A percentile compares a stretch with the other conserved stretches of the same genome.
phyloP scores from a whole-genome alignment of 2,329 filamentous ascomycete species.

The Penicillium decumbens region DNA sequence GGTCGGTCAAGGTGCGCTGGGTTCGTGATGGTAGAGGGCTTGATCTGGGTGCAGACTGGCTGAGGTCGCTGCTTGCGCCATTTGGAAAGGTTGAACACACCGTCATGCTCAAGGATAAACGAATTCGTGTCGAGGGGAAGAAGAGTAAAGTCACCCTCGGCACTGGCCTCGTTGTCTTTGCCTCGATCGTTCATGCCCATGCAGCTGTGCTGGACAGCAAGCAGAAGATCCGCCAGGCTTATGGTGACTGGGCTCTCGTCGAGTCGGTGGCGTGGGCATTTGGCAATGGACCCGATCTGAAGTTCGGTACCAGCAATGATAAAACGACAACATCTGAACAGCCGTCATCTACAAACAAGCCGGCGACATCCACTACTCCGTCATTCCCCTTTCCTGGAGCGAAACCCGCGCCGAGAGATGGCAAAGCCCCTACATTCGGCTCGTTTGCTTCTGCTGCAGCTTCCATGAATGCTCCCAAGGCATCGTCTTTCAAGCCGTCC shows the following conservation, averaged over 20 bases:
- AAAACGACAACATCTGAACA: conserved; percentile 16
- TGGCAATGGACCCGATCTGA: conserved; percentile 50
- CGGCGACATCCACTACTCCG: conserved; percentile 18
- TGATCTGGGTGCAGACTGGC: conserved; percentile 46
- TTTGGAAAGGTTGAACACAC: conserved; percentile 57
- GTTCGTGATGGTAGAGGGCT: conserved; percentile 45
- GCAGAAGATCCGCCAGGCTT: conserved; percentile 32
- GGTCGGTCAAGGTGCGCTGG: conserved; percentile 57
- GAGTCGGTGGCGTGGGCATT: conserved; percentile 54
- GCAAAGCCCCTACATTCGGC: conserved; percentile 40
- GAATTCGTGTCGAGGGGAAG: conserved; percentile 46
- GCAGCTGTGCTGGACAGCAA: conserved; percentile 52
- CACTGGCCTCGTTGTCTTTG: conserved; percentile 54
- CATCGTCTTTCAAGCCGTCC: conserved; percentile 24
- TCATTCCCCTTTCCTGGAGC: conserved; percentile 36
- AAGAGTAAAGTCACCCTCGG: conserved; percentile 51
- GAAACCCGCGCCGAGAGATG: conserved; percentile 26
- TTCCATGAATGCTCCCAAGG: conserved; percentile 25
- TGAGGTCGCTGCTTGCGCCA: conserved; percentile 47
- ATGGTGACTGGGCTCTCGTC: conserved; percentile 46
- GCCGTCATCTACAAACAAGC: conserved; percentile 13
- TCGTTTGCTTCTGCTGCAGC: conserved; percentile 39
- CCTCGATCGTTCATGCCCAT: conserved; percentile 55
- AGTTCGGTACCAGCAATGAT: conserved; percentile 10
- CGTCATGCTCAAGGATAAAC: conserved; percentile 55